Base-by-base conservation (phyloP, 208 protist genomes). In the Leishmania guyanensis region DNA sequence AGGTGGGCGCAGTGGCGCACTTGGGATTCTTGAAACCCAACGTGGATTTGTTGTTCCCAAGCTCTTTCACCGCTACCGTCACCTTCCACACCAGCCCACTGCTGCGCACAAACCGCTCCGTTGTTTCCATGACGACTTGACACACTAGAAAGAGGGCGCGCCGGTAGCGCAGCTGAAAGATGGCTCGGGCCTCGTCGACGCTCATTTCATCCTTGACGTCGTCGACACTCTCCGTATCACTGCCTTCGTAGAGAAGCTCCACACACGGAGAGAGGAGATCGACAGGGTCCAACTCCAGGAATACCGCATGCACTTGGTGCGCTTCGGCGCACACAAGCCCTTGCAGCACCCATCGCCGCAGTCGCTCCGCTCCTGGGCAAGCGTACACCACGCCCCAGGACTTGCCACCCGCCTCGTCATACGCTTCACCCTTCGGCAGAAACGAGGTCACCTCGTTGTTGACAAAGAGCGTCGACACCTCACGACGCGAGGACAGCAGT, bases 91-190 rank as follows among this genome's bases (percentile, higher is more conserved):
- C 86, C 22, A 94, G 85, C 53, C 94, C 94, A 74, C 89, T 96
- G 87, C 96, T 89, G 75, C 95, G 94, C n/a, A 97, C 74, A 80
- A 91, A 97, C 78, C 93, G 92, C 80, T 95, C 94, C 48, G 96
- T 88, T 12, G 94, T 97, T 74, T 96, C 93, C 71, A 97, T 84
- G 53, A 92, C 87, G 43, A 97, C 89, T 75, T 95, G 95, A 60
- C 94, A 96, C 50, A 97, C 86, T 68, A 95, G 91, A 75, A 97
- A 94, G 26, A 92, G 51, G 56, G 87, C 86, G 43, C 92, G 91
- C 17, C 75, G 50, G 39, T 86, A 85, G 65, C 91, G 90, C 77
- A 84, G 46, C 80, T 62, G 48, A 17, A 75, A 54, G 0, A 50
- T 39, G n/a, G 26, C 26, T 36, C 33, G 22, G 26, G 26, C 54